Evolutionary conservation across 768 basidiomycete species (phyloP).

Genomic region (Leccinum olivaceopallidum): DNA sequence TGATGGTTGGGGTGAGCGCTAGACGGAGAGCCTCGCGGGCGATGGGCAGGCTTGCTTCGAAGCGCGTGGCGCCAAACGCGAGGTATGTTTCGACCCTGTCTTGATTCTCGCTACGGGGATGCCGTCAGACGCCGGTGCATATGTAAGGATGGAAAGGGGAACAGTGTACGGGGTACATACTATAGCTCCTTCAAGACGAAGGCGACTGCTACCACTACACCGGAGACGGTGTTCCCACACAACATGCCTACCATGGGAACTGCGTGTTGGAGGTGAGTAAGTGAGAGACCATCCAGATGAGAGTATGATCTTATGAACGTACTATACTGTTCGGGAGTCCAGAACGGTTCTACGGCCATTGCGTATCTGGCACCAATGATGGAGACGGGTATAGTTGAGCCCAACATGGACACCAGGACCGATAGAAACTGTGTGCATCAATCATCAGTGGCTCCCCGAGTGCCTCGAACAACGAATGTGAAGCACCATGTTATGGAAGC

Average conservation of each 20-base stretch:
- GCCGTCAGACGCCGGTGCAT: not conserved
- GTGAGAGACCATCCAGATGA: not conserved
- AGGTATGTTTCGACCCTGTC: slow-evolving; percentile 88
- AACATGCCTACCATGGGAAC: slow-evolving; percentile 88
- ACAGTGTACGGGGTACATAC: slow-evolving; percentile 39
- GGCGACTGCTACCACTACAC: slow-evolving; percentile 68
- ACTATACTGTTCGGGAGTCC: slow-evolving; percentile 85
- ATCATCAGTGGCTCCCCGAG: slow-evolving; percentile 11
- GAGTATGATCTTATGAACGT: slow-evolving; percentile 18
- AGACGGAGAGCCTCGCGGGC: slow-evolving; percentile 77
- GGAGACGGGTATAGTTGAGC: slow-evolving; percentile 78
- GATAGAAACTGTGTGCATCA: slow-evolving; percentile 50
- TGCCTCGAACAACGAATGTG: not conserved
- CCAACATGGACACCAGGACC: slow-evolving; percentile 66
- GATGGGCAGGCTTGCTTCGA: slow-evolving; percentile 82
- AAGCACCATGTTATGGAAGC: slow-evolving; percentile 72
- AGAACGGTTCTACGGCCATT: slow-evolving; percentile 77
- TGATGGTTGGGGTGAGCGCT: slow-evolving; percentile 79
- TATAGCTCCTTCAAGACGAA: slow-evolving; percentile 75
- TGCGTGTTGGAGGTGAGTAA: slow-evolving; percentile 27
- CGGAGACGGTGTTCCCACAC: slow-evolving; percentile 76
- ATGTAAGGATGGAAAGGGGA: not conserved
- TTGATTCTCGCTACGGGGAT: slow-evolving; percentile 60
- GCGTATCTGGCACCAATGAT: slow-evolving; percentile 74
- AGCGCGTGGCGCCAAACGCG: slow-evolving; percentile 80